Conservation (phyloP, 495 filamentous ascomycete genomes). For the Penicillium silybi region DNA sequence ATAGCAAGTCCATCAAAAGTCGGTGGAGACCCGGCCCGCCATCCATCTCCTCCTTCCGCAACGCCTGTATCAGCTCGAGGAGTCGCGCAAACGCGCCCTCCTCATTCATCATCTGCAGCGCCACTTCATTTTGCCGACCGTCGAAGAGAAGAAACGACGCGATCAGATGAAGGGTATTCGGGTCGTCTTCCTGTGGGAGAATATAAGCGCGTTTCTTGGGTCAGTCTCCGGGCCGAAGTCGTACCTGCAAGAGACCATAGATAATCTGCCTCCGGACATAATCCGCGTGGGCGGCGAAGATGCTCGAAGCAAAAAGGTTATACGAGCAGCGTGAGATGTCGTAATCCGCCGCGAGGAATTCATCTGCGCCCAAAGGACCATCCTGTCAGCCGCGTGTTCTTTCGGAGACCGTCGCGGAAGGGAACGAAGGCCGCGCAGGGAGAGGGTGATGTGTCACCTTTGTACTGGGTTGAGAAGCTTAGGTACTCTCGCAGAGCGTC, state of each 20-base stretch:
- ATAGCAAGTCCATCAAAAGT: slow-evolving; percentile 80
- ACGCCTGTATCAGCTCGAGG: slow-evolving; percentile 71
- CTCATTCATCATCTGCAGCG: slow-evolving; percentile 80
- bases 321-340: slow-evolving; percentile 83
- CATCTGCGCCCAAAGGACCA: slow-evolving; percentile 44
- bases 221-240: neutral
- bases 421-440: neutral
- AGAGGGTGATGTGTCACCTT: slow-evolving; percentile 41
- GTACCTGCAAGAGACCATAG: slow-evolving; percentile 83
- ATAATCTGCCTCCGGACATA: slow-evolving; percentile 93
- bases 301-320: slow-evolving; percentile 66
- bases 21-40: slow-evolving; percentile 70
- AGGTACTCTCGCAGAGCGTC: slow-evolving; percentile 81
- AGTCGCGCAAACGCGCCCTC: slow-evolving; percentile 81
- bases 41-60: slow-evolving; percentile 57
- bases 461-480: slow-evolving; percentile 69
- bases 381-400: neutral
- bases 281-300: slow-evolving; percentile 71
- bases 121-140: slow-evolving; percentile 71
- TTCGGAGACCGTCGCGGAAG: neutral
- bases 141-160: slow-evolving; percentile 88
- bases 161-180: slow-evolving; percentile 73
- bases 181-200: slow-evolving; percentile 65
- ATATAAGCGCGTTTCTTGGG: slow-evolving; percentile 1
- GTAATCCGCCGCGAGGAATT: slow-evolving; percentile 78